Base-by-base conservation (phyloP, 1,139 yeast genomes). In the Nakaseomyces uthaithaninus region DNA sequence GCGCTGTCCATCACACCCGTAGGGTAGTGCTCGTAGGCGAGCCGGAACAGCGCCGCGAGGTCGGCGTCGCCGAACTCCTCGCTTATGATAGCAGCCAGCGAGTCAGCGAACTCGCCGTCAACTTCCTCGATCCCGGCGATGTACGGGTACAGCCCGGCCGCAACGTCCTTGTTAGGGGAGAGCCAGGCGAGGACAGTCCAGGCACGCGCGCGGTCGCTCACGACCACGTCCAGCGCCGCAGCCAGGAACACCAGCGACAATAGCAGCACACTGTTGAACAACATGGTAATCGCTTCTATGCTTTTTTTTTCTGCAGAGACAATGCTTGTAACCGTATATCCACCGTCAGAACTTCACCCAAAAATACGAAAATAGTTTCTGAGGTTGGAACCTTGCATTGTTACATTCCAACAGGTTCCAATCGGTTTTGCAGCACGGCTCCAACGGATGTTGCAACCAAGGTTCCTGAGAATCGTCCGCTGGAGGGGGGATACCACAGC, bases 11-110 rank as follows among this genome's bases (percentile, higher is more conserved):
- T 14, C 10, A 45, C 10, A 2, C 55, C 55, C 51, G 47, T 50
- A 7, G 58, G 58, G 31, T 53, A 53, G 23, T 48, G 20, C 11
- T 42, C 36, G 26, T 40, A 37, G 31, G 44, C 49, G 4, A 44
- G 19, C 12, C 43, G 39, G 19, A 53, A 41, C 24, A 51, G 18
- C 3, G 45, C 23, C 5, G 50, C 49, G 16, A 42, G 15, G 16
- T 42, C 41, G 14, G 16, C 22, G 18, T 28, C 30, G 15, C 33
- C 33, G 27, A 42, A 28, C n/a, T 40, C 40, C 14, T 38, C 41
- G 10, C 16, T 28, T 4, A 17, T 28, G 9, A 9, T n/a, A n/a
- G n/a, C 22, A 3, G n/a, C 22, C 22, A 28, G 12, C 16, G 11
- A 17, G 8, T 28, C 33, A 7, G 4, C 8, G 10, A 28, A 11